Base-by-base conservation (phyloP, 495 filamentous ascomycete species). In the Penicillium herquei region DNA sequence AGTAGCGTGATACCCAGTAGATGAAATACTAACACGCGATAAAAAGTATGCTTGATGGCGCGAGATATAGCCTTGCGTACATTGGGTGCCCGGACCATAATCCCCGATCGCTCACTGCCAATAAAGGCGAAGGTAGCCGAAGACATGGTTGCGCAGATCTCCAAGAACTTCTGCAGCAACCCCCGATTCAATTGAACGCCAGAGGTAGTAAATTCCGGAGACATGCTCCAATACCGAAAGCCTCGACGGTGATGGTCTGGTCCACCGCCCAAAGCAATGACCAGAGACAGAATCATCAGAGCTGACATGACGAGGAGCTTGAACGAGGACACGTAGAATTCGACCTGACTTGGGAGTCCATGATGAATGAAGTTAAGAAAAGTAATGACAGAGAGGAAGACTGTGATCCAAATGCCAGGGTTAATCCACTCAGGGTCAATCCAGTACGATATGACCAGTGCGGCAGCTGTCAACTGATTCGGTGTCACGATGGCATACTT, bases 1-100 rank as follows among this genome's bases (percentile, higher is more conserved):
- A 86, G 51, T 3, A 75, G 55, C 39, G 78, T 71, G 37, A 84
- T 63, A 0, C 72, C 71, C 21, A 83, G 61, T 41, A 82, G 65
- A 70, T 94, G 93, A 75, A 95, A 91, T 67, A 93, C 78, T 55
- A 87, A 56, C 57, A 95, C 90, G 33, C 91, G 87, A 70, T 87
- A 92, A 64, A 95, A 92, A 47, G 86, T 88, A 57, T 89, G 81
- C 53, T 83, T 86, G 39, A 86, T 85, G 4, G 91, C 90, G 53
- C 79, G 78, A 39, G 89, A 88, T 35, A 92, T 87, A 12, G 83
- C 82, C 62, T 83, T 83, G 49, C 82, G 77, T 0, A 91, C 87
- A 67, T 90, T 88, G 10, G 78, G 78, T 18, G 87, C 84, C 70
- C 93, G 89, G 7, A 80, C 71, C 17, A 80, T 70, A 4, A 86